Base-by-base conservation (phyloP, 2,329 filamentous ascomycete species). In the Periconia macrospinosa region DNA sequence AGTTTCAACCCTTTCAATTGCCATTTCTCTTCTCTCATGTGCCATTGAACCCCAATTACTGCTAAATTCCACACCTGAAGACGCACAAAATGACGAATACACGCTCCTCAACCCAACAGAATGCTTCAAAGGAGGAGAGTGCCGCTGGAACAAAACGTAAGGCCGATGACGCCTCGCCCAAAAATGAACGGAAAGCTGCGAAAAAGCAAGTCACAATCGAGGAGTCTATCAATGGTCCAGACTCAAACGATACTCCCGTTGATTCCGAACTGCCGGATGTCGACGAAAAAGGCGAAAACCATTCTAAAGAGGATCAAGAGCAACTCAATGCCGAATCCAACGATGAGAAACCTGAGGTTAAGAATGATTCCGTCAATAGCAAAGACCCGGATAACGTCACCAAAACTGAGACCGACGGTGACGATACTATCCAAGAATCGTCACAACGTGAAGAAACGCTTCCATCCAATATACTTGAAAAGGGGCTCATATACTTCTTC, bases 401-500 rank as follows among this genome's bases (percentile, higher is more conserved):
- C 33, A 45, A 47, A 62, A 52, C 27, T 56, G 40, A 44, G 58
- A 67, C 18, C 53, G 60, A 75, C 19, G 65, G 51, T 46, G 55
- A 61, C 41, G 54, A 62, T 41, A 51, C 82, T 1, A 71, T 85
- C 6, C 75, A 78, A 54, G 75, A 80, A 47, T 80, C 82, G 2
- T 71, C 78, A 17, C 69, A 81, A 47, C 79, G 83, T 41, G 79
- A 81, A 62, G 72, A 80, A 43, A 73, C 77, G 2, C 72, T 82
- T 40, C 79, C 85, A 1, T 83, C 82, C 6, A 86, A 79, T 54
- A 85, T 96, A 20, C 80, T 95, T 2, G 92, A 97, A 68, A 96
- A 94, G 66, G 92, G 92, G 3, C 83, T 94, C 62, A 86, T 96
- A 61, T 96, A 96, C 79, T 96, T 96, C 81, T 95, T 96, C 78